These are phyloP conservation scores for Magnaporthiopsis poae DNA, from an alignment of 2,329 filamentous ascomycete species.

Conservation along the genomic window DNA sequence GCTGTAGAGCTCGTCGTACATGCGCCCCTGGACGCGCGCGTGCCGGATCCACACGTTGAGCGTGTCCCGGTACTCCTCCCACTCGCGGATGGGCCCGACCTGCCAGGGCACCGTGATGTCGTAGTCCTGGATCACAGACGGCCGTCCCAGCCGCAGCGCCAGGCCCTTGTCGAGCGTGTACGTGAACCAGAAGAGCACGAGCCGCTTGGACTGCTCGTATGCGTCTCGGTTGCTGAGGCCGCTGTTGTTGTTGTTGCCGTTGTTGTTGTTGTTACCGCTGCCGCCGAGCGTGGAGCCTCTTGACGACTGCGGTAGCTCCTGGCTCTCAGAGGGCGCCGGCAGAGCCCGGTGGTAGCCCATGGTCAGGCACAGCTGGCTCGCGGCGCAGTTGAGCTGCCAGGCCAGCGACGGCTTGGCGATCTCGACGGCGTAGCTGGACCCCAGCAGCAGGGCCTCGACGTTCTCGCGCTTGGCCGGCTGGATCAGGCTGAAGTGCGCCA, in stretches of 20 bases:
- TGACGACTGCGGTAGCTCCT: neutral
- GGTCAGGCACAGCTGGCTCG: conserved; percentile 50
- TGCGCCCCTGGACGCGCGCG: conserved; percentile 45
- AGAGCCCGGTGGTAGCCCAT: conserved; percentile 48
- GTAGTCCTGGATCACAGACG: conserved; percentile 47
- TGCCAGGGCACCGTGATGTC: conserved; percentile 38
- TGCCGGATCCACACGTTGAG: conserved; percentile 46
- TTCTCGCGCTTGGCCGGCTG: conserved; percentile 44
- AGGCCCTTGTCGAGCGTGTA: conserved; percentile 43
- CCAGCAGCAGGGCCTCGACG: conserved; percentile 49
- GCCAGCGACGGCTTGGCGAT: conserved; percentile 52
- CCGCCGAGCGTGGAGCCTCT: no score
- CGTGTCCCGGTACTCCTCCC: conserved; percentile 35
- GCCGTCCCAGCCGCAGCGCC: conserved; percentile 48
- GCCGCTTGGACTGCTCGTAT: conserved; percentile 5
- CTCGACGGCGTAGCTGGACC: conserved; percentile 51
- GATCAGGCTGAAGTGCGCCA: conserved; percentile 40
- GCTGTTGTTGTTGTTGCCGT: conserved; percentile 8
- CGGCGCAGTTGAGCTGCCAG: conserved; percentile 52
- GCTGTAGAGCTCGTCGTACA: conserved; percentile 49
- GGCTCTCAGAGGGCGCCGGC: conserved; percentile 1
- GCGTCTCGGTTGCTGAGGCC: no score
- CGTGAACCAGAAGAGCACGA: conserved; percentile 17
- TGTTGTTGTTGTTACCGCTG: no score
- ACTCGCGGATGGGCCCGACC: conserved; percentile 18